Base-by-base conservation (phyloP, 1,284 basidiomycete genomes). In the Trichosporon inkin region DNA sequence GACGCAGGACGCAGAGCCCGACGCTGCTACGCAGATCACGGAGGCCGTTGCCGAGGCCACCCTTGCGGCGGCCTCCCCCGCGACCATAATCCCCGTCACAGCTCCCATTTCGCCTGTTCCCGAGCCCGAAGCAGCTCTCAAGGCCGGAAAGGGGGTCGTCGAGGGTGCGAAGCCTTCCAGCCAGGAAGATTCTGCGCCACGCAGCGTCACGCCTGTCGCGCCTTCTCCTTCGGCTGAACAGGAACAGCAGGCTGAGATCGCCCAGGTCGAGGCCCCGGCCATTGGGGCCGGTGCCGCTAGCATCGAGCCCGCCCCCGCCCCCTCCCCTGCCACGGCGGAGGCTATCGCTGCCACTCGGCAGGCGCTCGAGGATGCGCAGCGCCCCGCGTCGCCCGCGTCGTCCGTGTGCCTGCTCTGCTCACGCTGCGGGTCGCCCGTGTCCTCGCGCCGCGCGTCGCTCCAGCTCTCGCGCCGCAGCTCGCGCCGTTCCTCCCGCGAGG, bases 381-480 rank as follows among this genome's bases (percentile, higher is more conserved):
- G 41, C 13, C 41, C 41, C 13, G 39, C 20, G 20, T 24, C 20
- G 11, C 41, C 41, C 22, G 41, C 16, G 20, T 47, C 39, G 19
- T 41, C 22, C 19, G 39, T 20, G 39, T 22, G 28, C 22, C 10
- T 32, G 14, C n/a, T 16, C 24, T 49, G 44, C 44, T 49, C 44
- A 3, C 44, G 44, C 14, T 49, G 44, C 28, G 44, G 44, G 13
- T 49, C 44, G 44, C 44, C 44, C 13, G 44, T 49, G 16, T 49
- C 44, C 6, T 32, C 44, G 17, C 44, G 44, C 44, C 44, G 44
- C 44, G 24, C 44, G 10, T 47, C 41, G 41, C 41, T 47, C 22
- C 41, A 47, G 44, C 44, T 49, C 14, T 49, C 44, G 22, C 44
- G 44, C 44, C 44, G 44, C 44, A 32, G 24, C 24, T 49, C 44